These are phyloP conservation scores for Phytophthora vignae DNA, from an alignment of 352 stramenopile genomes.

Conservation along the genomic window DNA sequence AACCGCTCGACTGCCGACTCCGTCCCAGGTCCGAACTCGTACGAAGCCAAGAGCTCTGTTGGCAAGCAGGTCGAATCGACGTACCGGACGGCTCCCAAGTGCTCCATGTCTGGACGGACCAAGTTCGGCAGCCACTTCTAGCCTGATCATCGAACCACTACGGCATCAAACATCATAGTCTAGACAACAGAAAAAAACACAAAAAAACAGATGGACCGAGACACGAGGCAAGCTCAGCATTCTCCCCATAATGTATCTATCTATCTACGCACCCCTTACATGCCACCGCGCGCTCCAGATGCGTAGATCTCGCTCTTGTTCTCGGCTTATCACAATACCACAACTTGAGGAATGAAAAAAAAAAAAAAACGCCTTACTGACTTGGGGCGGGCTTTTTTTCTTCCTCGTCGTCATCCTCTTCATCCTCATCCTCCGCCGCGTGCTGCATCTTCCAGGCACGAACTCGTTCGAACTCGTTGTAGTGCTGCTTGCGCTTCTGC, in stretches of 20 bases:
- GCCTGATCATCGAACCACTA: slow-evolving; percentile 1
- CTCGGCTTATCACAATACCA: slow-evolving; percentile 1
- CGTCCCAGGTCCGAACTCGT: slow-evolving; percentile 54
- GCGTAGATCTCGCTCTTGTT: slow-evolving; percentile 7
- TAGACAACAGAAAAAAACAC: slow-evolving; percentile 14
- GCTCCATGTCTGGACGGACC: slow-evolving; percentile 80
- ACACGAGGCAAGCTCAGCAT: slow-evolving; percentile 15
- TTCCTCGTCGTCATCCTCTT: slow-evolving; percentile 49
- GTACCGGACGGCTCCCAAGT: slow-evolving; percentile 69
- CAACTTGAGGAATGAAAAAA: neutral
- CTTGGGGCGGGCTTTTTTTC: slow-evolving; percentile 13
- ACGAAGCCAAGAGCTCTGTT: slow-evolving; percentile 68
- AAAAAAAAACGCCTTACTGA: slow-evolving; percentile 6
- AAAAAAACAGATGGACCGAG: slow-evolving; percentile 4
- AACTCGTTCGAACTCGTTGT: slow-evolving; percentile 85
- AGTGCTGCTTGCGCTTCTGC: slow-evolving; percentile 82
- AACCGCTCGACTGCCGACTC: slow-evolving; percentile 34
- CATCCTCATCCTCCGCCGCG: slow-evolving; percentile 45
- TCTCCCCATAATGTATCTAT: slow-evolving; percentile 28
- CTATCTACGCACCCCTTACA: slow-evolving; percentile 27
- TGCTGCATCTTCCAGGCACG: slow-evolving; percentile 76
- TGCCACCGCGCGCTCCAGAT: slow-evolving; percentile 10
- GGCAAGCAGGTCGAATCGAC: slow-evolving; percentile 72
- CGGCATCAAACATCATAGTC: slow-evolving; percentile 13
- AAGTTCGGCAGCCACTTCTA: slow-evolving; percentile 85